Base-by-base conservation (phyloP, 768 basidiomycete species). In the Sarcodon aspratus region DNA sequence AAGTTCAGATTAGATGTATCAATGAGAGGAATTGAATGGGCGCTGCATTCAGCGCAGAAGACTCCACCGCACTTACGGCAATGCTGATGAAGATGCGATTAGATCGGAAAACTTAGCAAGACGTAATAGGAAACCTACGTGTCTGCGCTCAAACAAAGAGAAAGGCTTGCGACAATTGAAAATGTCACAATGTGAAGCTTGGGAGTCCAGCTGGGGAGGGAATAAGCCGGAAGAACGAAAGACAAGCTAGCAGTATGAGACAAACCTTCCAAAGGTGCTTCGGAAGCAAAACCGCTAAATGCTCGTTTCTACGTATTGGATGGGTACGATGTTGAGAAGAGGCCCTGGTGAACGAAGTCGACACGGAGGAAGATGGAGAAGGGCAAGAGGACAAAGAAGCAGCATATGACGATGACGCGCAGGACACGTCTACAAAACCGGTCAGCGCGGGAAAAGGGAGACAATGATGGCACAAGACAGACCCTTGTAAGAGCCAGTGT, bases 41-140 rank as follows among this genome's bases (percentile, higher is more conserved):
- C 66, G 1, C 79, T 74, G 61, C 87, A 89, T 6, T 72, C 62
- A 44, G 63, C 62, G 65, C 87, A 90, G 61, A 80, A 88, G 32
- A 89, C 67, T 53, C 84, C 85, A 45, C 87, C 87, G 55, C 87
- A 89, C 61, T 88, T 89, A 61, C 87, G 76, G 64, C 87, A 90
- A 52, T 90, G 87, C 82, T 85, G 59, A 36, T 48, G n/a, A 33
- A 18, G 45, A 32, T 38, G n/a, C 33, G 56, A 34, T 18, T 31
- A 50, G 51, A 52, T 45, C 47, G 48, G 52, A 50, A 58, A 54
- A 49, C 57, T 43, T 50, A 48, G 33, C n/a, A 33, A 46, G 48
- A 17, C 45, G 32, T 37, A 35, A 48, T 48, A n/a, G 33, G 9
- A 33, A 12, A 73, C 82, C 57, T 59, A 85, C 82, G 60, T 90